Evolutionary conservation across 768 basidiomycete genomes (phyloP).

Genomic region (Terana coerulea): DNA sequence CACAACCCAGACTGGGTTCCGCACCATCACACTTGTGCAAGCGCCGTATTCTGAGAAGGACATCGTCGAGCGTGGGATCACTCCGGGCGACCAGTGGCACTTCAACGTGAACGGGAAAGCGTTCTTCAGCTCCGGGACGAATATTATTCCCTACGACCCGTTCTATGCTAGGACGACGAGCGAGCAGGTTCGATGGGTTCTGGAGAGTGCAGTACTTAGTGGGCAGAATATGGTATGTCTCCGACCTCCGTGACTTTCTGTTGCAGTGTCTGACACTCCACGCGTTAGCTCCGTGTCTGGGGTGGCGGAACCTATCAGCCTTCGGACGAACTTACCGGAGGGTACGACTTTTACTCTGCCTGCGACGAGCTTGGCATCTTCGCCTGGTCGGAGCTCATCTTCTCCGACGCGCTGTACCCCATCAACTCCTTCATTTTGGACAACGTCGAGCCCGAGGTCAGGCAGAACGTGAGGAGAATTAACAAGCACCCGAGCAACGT

Average conservation of each 20-base stretch:
- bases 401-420: conserved; percentile 53
- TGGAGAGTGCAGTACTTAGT: conserved; percentile 50
- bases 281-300: conserved; percentile 50
- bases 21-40: conserved; percentile 54
- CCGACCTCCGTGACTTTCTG: neutral
- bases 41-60: conserved; percentile 43
- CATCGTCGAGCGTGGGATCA: conserved; percentile 43
- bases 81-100: conserved; percentile 58
- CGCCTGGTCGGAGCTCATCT: conserved; percentile 60
- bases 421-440: conserved; percentile 51
- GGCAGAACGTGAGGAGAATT: conserved; percentile 52
- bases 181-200: conserved; percentile 49
- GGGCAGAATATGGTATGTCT: conserved; percentile 56
- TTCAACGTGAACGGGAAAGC: conserved; percentile 55
- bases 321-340: conserved; percentile 34
- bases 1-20: conserved; percentile 49
- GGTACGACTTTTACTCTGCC: conserved; percentile 52
- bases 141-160: conserved; percentile 59
- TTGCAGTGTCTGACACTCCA: neutral
- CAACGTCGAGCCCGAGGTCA: conserved; percentile 49
- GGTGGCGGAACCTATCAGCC: conserved; percentile 44
- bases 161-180: conserved; percentile 51
- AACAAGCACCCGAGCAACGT: conserved; percentile 54
- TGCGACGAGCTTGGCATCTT: conserved; percentile 61
- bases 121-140: conserved; percentile 53